Base-by-base conservation (phyloP, 2,329 filamentous ascomycete genomes). In the Allantophomopsis lycopodina region DNA sequence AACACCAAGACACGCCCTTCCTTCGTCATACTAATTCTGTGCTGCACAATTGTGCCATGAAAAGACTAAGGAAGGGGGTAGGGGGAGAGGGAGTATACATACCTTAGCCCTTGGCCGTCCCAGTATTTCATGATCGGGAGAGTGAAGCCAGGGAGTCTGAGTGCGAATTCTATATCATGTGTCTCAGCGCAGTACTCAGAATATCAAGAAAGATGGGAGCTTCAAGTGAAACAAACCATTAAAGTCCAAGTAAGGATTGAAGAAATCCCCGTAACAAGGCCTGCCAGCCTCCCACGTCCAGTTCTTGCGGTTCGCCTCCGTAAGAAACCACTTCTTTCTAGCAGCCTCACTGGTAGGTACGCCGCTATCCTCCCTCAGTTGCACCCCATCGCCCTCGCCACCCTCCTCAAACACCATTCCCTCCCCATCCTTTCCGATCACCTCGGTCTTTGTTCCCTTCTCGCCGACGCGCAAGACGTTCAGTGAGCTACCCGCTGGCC, bases 221-320 rank as follows among this genome's bases (percentile, higher is more conserved):
- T 28, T 28, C 28, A 23, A 38, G 23, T 28, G 4, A 36, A 39
- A 53, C 57, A 40, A 48, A 74, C 72, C 72, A 53, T 78, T 81
- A 57, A 96, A 95, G 59, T 94, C 86, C 35, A 98, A 60, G 60
- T 94, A 95, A 2, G 83, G 82, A 57, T 96, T 96, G 60, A 80
- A 94, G 59, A 98, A 96, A 56, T 83, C 79, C 46, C 67, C 71
- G 43, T 66, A 60, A 59, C 83, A 83, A 42, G 66, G 60, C 46
- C 75, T 63, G 0, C 74, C 77, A 37, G 64, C 63, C 51, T 80
- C 73, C 54, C 81, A 83, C 10, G 60, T 62, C 53, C 79, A 83
- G 2, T 58, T 56, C 46, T 67, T 66, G 46, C 76, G 60, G 41
- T 70, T 66, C 16, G 58, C 56, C 50, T 75, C 65, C 4, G 64